Evolutionary conservation across 345 rosid genomes (phyloP), one percentile per base, ranked within the genome.

Genomic region (Erysimum cheiranthoides): DNA sequence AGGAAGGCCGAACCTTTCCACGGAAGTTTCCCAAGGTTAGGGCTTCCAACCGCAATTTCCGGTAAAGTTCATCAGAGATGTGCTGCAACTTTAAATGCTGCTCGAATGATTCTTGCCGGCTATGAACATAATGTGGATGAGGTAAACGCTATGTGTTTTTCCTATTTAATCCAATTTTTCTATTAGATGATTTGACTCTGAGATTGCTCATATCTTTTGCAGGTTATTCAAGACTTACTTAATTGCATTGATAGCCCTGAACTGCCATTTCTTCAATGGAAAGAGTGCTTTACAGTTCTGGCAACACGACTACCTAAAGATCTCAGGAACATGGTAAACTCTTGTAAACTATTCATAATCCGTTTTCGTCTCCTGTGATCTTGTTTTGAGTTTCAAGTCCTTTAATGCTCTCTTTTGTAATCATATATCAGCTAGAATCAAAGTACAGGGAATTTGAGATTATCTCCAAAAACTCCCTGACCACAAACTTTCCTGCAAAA

Each of bases 221-320:
- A 94, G 98, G 98, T 95, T 40, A 91, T 88, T 74, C 96, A 90
- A 77, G 90, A 76, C 87, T 85, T 94, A 81, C 91, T 94, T 16
- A 83, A 75, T 59, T 92, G 93, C 82, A 97, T 94, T 61, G 97
- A 94, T 75, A 92, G 89, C 84, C 98, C 98, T 47, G 93, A 89
- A 77, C 93, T 92, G 53, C 97, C 98, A 75, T 94, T 90, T 80
- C 98, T 94, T 82, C 98, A 94, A 79, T 94, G 98, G 98, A 97
- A 92, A 90, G 98, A 94, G 81, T 86, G 90, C 81, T 73, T 90
- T 69, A 83, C 98, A 18, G 95, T 94, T 82, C 84, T 94, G 16
- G 94, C 90, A 13, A 89, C 87, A 70, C 90, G 98, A 57, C 90
- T 94, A 75, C 97, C 98, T 47, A 90, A 89, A 83, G 90, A 88